Evolutionary conservation across 1,139 yeast genomes (phyloP).

Genomic region (Blastobotrys indianensis): DNA sequence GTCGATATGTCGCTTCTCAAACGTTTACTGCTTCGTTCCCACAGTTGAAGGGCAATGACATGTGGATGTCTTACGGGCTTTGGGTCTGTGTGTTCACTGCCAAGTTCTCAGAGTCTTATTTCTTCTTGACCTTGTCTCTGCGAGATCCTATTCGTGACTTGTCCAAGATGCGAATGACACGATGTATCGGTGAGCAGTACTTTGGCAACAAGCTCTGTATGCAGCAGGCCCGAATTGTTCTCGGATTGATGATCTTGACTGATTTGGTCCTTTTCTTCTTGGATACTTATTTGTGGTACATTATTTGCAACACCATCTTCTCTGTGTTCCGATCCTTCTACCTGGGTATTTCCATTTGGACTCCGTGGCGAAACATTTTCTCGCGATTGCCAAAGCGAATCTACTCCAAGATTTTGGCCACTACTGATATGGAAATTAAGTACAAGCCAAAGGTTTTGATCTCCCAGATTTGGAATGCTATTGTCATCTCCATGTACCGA

Average conservation of each 20-base stretch:
- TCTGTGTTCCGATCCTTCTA: conserved; percentile 97
- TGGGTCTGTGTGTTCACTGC: conserved; percentile 90
- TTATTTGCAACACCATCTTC: conserved; percentile 87
- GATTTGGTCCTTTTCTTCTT: conserved; percentile 93
- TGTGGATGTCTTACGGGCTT: conserved; percentile 92
- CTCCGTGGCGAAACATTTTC: conserved; percentile 99
- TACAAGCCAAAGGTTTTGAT: conserved; percentile 97
- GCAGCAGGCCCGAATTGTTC: conserved; percentile 79
- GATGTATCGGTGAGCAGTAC: conserved; percentile 90
- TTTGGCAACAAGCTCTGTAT: conserved; percentile 67
- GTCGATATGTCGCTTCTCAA: conserved; percentile 89
- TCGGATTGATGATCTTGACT: conserved; percentile 87
- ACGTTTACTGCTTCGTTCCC: conserved; percentile 92
- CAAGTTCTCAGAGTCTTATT: conserved; percentile 84
- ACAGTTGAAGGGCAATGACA: conserved; percentile 75
- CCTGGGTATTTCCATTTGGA: conserved; percentile 95
- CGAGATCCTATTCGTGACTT: conserved; percentile 89
- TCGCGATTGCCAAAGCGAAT: conserved; percentile 97
- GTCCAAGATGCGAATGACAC: conserved; percentile 52
- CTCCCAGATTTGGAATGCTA: conserved; percentile 98
- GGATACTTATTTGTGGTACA: conserved; percentile 99
- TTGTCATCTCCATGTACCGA: conserved; percentile 96
- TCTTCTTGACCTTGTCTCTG: conserved; percentile 80
- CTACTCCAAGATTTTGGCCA: conserved; percentile 92
- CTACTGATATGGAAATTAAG: conserved; percentile 98